Conservation (phyloP, 2,329 filamentous ascomycete species). For the Pseudogymnoascus sp. region DNA sequence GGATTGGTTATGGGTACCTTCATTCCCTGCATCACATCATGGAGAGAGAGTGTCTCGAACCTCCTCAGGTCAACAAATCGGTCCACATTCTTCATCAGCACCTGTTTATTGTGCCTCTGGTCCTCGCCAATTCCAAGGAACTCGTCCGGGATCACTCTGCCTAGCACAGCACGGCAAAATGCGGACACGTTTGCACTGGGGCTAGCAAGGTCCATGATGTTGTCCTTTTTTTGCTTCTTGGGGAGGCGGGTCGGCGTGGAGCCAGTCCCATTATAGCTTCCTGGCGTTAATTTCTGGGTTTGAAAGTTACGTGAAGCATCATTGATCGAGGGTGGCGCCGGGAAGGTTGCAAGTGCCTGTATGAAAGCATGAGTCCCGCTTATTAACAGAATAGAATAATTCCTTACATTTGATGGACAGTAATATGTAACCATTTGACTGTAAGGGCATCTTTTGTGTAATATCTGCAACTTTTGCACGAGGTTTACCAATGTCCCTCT, state of each 20-base stretch:
- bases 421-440: constrained; percentile 70
- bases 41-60: constrained; percentile 73
- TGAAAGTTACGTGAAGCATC: constrained; percentile 3
- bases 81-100: constrained; percentile 63
- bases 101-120: constrained; percentile 50
- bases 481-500: constrained; percentile 54
- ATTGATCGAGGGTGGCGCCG: background rate
- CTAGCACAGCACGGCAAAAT: constrained; percentile 73
- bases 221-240: constrained; percentile 23
- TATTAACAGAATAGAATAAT: background rate
- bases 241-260: constrained; percentile 10
- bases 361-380: background rate
- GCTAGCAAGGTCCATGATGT: constrained; percentile 62
- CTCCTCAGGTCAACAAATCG: constrained; percentile 69
- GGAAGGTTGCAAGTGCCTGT: background rate
- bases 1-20: constrained; percentile 47
- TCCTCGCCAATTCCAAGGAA: constrained; percentile 62
- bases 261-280: constrained; percentile 13
- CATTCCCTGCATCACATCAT: constrained; percentile 68
- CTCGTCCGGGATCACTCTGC: constrained; percentile 62
- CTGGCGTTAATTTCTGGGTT: constrained; percentile 11
- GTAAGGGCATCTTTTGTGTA: constrained; percentile 73
- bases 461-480: constrained; percentile 58
- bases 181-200: constrained; percentile 65
- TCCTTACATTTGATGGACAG: constrained; percentile 53